A percentile compares a stretch with the other conserved stretches of the same genome.
These are phyloP conservation scores for Cyclocybe aegerita DNA, from an alignment of 768 basidiomycete genomes.

Conservation along the genomic window DNA sequence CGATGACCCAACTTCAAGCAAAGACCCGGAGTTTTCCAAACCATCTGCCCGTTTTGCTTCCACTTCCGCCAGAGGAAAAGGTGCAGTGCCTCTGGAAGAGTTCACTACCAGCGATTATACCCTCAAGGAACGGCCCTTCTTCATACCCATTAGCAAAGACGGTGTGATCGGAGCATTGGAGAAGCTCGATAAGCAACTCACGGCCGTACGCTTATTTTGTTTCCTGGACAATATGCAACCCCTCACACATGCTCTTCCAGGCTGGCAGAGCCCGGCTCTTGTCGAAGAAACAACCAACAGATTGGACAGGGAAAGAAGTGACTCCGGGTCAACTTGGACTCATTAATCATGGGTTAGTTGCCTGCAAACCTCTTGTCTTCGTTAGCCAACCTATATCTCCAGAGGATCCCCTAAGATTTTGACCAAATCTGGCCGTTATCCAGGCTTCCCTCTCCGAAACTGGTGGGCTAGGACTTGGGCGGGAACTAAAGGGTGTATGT, in stretches of 20 bases:
- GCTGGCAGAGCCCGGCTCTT: slow-evolving; percentile 55
- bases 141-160: slow-evolving; percentile 64
- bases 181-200: slow-evolving; percentile 65
- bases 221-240: neutral
- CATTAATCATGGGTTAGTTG: slow-evolving; percentile 62
- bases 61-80: slow-evolving; percentile 4
- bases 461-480: slow-evolving; percentile 83
- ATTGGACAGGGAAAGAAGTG: slow-evolving; percentile 73
- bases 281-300: slow-evolving; percentile 66
- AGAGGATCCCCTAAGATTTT: slow-evolving; percentile 78
- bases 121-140: slow-evolving; percentile 64
- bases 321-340: slow-evolving; percentile 71
- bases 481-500: slow-evolving; percentile 68
- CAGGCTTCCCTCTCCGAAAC: slow-evolving; percentile 71
- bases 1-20: slow-evolving; percentile 15
- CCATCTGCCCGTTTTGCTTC: neutral
- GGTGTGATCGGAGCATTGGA: slow-evolving; percentile 70
- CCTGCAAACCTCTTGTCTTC: neutral
- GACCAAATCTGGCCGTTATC: slow-evolving; percentile 75
- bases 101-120: slow-evolving; percentile 51
- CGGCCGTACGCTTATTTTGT: slow-evolving; percentile 34
- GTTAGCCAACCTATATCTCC: neutral
- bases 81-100: slow-evolving; percentile 18
- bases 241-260: slow-evolving; percentile 30
- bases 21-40: neutral